Evolutionary conservation across 352 stramenopile species (phyloP), one percentile per base, ranked within the genome.

Genomic region (Phytophthora boehmeriae): DNA sequence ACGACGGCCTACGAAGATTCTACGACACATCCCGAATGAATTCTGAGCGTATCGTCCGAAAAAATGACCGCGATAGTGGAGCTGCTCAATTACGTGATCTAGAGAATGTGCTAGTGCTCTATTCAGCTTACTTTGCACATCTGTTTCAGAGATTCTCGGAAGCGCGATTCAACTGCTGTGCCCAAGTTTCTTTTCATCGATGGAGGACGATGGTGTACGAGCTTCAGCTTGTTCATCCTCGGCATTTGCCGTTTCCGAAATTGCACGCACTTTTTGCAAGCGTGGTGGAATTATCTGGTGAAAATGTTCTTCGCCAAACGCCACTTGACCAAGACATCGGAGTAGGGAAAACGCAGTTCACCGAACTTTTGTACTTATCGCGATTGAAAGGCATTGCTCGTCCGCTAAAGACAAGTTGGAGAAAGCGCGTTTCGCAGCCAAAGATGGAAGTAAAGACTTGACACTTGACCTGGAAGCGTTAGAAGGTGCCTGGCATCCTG

Each of bases 141-240:
- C 46, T 90, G 5, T 90, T 80, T 35, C 47, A 82, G 4, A 63
- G 65, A 4, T 77, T 73, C 66, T 71, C 66, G 1, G 61, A 61
- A 22, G 54, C 52, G 19, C 57, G 52, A 5, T 83, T 68, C 35
- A 80, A 70, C 17, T 62, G 38, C 5, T 25, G 45, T 22, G 17
- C 43, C n/a, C 28, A 72, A 60, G 55, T 88, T 46, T 39, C 59
- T 17, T 63, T 69, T 2, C 52, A 73, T 48, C 47, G 64, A n/a
- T 78, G 69, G 80, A 41, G 68, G 19, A 32, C 42, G 2, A 73
- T 89, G 71, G 44, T 59, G 0, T 59, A 69, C 10, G 67, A 85
- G 1, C 43, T 88, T 5, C 34, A 55, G 1, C 55, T 76, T n/a
- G 58, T 71, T 0, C 56, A 75, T 41, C 63, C 59, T 56, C 54